Evolutionary conservation across 2,329 filamentous ascomycete genomes (phyloP).

Genomic region (Myotisia sp.): DNA sequence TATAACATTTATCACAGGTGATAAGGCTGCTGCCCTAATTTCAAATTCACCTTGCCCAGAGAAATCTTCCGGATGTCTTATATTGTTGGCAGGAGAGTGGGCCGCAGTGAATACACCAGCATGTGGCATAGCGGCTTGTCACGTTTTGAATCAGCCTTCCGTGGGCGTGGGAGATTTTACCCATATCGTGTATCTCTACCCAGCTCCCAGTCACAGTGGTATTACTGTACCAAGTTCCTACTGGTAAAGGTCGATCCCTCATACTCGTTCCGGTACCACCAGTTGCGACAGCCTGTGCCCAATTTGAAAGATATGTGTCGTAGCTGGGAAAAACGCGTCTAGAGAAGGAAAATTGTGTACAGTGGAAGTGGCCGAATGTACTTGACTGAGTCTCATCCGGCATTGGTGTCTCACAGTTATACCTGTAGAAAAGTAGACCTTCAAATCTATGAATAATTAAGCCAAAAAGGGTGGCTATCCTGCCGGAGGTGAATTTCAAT

Average conservation of each 20-base stretch:
- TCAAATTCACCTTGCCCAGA: conserved; percentile 54
- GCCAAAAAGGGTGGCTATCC: conserved; percentile 39
- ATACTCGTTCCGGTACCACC: conserved; percentile 26
- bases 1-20: conserved; percentile 56
- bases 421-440: conserved; percentile 43
- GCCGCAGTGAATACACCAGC: conserved; percentile 53
- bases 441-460: conserved; percentile 48
- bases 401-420: conserved; percentile 51
- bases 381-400: conserved; percentile 25
- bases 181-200: conserved; percentile 44
- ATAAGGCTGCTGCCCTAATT: conserved; percentile 54
- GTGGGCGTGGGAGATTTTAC: conserved; percentile 35
- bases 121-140: conserved; percentile 64
- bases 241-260: conserved; percentile 42
- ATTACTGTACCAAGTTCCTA: conserved; percentile 54
- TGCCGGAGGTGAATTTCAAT: conserved; percentile 44
- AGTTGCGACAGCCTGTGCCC: conserved; percentile 36
- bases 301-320: conserved; percentile 44
- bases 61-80: conserved; percentile 54
- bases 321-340: conserved; percentile 57
- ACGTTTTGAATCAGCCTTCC: conserved; percentile 58
- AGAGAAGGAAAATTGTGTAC: conserved; percentile 54
- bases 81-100: conserved; percentile 45
- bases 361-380: conserved; percentile 38
- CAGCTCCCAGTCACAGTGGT: conserved; percentile 56